Percentiles rank a stretch among this genome's conserved stretches.
These are phyloP conservation scores for Darksidea phi DNA, from an alignment of 495 filamentous ascomycete genomes.

Conservation along the genomic window DNA sequence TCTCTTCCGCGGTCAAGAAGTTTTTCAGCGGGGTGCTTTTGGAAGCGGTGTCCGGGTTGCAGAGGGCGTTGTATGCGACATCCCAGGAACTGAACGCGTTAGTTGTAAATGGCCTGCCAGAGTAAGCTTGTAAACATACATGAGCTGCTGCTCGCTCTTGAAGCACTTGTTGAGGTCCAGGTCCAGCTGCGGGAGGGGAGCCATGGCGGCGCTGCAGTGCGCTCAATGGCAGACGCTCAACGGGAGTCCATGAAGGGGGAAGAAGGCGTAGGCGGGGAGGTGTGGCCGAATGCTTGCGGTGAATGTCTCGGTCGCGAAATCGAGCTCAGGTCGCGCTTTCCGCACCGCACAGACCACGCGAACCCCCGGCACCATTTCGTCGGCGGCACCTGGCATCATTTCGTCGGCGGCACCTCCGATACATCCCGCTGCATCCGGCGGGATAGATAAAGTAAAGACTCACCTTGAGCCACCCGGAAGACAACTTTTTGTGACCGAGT, in stretches of 20 bases:
- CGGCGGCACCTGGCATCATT: not conserved
- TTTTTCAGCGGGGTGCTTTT: conserved; percentile 46
- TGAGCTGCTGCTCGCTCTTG: conserved; percentile 30
- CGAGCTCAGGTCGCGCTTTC: not conserved
- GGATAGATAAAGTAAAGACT: too few relatives aligned
- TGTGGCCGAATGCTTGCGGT: not conserved
- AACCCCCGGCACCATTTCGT: not conserved
- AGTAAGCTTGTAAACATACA: conserved; percentile 19
- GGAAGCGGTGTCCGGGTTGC: conserved; percentile 51
- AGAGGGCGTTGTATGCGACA: conserved; percentile 64
- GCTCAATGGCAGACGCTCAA: conserved; percentile 7
- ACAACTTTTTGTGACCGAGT: too few relatives aligned
- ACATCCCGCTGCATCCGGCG: not conserved
- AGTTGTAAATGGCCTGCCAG: not conserved
- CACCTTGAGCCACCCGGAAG: too few relatives aligned
- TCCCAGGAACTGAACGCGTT: conserved; percentile 67
- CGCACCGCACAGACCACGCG: not conserved
- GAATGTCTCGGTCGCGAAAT: too few relatives aligned
- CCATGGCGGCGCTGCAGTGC: conserved; percentile 34
- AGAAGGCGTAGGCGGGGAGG: not conserved
- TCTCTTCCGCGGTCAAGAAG: conserved; percentile 68
- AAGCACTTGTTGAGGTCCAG: conserved; percentile 30
- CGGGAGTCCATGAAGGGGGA: conserved; percentile 22
- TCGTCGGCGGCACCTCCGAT: not conserved
- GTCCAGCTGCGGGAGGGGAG: conserved; percentile 18